Conservation (phyloP, 139 green algal genomes). For the Chlorella sp. region DNA sequence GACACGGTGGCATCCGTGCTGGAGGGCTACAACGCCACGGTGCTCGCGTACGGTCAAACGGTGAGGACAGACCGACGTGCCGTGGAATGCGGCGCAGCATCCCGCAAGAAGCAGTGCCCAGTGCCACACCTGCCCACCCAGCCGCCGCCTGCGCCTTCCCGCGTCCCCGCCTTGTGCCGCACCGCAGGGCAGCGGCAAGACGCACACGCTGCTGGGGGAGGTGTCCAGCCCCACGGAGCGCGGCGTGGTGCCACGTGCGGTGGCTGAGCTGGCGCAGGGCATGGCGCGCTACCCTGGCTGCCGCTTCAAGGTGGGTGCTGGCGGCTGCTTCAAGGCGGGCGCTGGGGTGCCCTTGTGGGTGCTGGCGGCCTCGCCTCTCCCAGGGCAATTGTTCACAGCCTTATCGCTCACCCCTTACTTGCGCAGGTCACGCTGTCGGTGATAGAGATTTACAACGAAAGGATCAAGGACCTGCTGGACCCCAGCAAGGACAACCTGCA, state of each 20-base stretch:
- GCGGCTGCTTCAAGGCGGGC: not conserved
- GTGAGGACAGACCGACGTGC: not conserved
- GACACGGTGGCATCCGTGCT: conserved; percentile 57
- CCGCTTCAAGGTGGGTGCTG: conserved; percentile 7
- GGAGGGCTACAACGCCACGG: conserved; percentile 68
- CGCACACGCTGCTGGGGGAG: conserved; percentile 75
- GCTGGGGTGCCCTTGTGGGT: not conserved
- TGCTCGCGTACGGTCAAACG: conserved; percentile 76
- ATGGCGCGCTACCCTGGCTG: conserved; percentile 33
- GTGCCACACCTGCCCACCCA: not conserved
- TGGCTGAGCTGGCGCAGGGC: conserved; percentile 53
- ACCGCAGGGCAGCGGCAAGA: conserved; percentile 70
- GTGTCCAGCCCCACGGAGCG: conserved; percentile 11
- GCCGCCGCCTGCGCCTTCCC: not conserved
- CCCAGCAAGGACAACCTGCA: conserved; percentile 64
- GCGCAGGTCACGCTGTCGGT: conserved; percentile 63
- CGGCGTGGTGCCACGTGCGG: conserved; percentile 71
- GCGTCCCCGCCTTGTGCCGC: not conserved
- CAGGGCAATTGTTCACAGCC: too few relatives aligned
- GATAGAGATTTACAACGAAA: conserved; percentile 87
- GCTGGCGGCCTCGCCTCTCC: too few relatives aligned
- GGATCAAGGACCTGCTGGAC: conserved; percentile 76
- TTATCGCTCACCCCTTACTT: too few relatives aligned
- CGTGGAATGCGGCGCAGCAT: not conserved
- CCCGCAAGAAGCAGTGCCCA: not conserved